Base-by-base conservation (phyloP, 768 basidiomycete species). In the Boletus rubropictus region DNA sequence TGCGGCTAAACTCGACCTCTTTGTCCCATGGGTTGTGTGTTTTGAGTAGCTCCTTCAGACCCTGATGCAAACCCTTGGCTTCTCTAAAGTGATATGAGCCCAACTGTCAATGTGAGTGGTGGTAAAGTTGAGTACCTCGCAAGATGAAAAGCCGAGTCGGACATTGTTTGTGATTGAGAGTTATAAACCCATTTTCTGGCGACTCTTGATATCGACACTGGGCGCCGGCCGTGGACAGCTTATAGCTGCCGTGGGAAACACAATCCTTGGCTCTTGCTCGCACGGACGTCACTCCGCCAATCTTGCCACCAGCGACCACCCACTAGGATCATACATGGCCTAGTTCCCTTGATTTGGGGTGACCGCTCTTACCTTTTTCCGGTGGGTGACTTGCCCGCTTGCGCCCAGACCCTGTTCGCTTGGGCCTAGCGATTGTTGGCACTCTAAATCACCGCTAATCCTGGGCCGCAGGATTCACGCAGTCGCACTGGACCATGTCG, bases 1-100 rank as follows among this genome's bases (percentile, higher is more conserved):
- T 88, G 58, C 93, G 77, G 64, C 83, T 80, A 54, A 86, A 82
- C 60, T 97, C 93, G 35, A 92, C 81, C 50, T 93, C 88, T 62
- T 76, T 86, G 51, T 88, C 85, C 77, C 84, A 93, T 28, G 90
- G 87, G 42, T 84, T 80, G 50, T 77, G 81, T 32, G 74, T 75
- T 61, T 84, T 85, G 48, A 94, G 75, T 42, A 81, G 65, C 52
- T 84, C 84, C 69, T 88, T 90, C 47, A 95, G 68, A 31, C 74
- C 77, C 60, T 85, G 81, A 48, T 87, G 81, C 53, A 84, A 76
- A 56, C 72, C 72, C 62, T 84, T 89, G 56, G 89, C 86, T 71
- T 93, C 89, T 58, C 90, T 94, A 52, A 18, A 29, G 22, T 15
- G 41, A 50, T 21, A 42, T 52, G 48, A 57, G 54, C 22, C 17